Conservation (phyloP, 192 early-diverging fungal genomes). For the Backusella australiensis region DNA sequence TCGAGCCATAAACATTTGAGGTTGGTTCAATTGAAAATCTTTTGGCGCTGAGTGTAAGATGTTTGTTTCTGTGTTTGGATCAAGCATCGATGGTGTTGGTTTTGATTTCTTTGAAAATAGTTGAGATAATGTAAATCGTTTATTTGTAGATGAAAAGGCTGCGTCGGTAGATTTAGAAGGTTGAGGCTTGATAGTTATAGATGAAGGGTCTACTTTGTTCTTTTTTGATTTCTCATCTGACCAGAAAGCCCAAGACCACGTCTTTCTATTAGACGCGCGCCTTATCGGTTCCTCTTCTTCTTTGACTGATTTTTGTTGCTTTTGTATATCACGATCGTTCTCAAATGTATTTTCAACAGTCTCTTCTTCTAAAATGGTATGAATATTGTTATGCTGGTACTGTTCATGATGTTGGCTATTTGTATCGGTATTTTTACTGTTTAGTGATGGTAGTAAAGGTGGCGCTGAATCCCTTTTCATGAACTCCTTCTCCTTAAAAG, state of each 20-base stretch:
- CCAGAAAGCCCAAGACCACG: slow-evolving; percentile 19
- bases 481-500: slow-evolving; percentile 1
- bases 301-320: neutral
- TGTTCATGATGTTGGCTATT: neutral
- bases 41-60: slow-evolving; percentile 12
- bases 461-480: neutral
- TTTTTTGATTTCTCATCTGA: slow-evolving; percentile 27
- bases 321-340: neutral
- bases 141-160: neutral
- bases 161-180: neutral
- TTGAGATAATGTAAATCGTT: slow-evolving; percentile 6
- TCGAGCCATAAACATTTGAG: slow-evolving; percentile 36
- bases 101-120: slow-evolving; percentile 7
- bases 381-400: neutral
- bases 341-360: neutral
- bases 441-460: neutral
- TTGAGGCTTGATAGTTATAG: neutral
- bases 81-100: neutral
- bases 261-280: neutral
- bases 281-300: neutral
- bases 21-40: slow-evolving; percentile 20
- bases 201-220: neutral
- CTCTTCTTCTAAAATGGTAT: slow-evolving; percentile 9
- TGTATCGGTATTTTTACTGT: neutral
- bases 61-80: slow-evolving; percentile 8